phyloP scores from a whole-genome alignment of 352 stramenopile genomes.

The Pythium utonaiense region DNA sequence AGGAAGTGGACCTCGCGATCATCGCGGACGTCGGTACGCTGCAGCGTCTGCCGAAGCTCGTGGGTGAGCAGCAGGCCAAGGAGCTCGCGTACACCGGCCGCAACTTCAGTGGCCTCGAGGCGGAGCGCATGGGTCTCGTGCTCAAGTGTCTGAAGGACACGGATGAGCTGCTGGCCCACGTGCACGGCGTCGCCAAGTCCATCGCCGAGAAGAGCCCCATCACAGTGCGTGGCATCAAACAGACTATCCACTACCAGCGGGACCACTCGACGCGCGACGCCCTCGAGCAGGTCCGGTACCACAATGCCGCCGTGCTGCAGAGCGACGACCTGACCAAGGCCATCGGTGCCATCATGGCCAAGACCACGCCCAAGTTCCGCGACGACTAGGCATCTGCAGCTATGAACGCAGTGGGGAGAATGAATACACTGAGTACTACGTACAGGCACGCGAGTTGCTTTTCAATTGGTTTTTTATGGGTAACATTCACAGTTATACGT shows the following conservation, averaged over 20 bases:
- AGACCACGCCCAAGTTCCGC: constrained; percentile 60
- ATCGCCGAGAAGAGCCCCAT: constrained; percentile 86
- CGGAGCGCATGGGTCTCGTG: constrained; percentile 73
- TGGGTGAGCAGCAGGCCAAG: constrained; percentile 82
- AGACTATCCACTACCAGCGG: constrained; percentile 84
- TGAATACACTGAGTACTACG: no score
- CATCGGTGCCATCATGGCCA: constrained; percentile 68
- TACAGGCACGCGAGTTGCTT: no score
- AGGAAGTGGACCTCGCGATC: constrained; percentile 88
- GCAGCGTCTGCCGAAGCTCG: constrained; percentile 80
- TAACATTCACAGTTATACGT: constrained; percentile 21
- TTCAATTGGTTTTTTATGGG: constrained; percentile 2
- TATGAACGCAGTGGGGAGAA: no score
- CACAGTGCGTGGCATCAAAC: constrained; percentile 84
- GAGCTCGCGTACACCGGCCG: constrained; percentile 85
- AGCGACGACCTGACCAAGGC: constrained; percentile 81
- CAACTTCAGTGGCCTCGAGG: constrained; percentile 73
- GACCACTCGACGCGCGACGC: constrained; percentile 80
- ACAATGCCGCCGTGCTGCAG: constrained; percentile 82
- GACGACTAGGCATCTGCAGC: no score
- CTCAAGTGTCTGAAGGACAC: constrained; percentile 63
- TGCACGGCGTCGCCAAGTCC: constrained; percentile 39
- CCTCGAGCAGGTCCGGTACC: constrained; percentile 76
- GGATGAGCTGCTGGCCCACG: constrained; percentile 56
- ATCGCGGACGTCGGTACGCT: constrained; percentile 87